Evolutionary conservation across 306 rosid genomes (phyloP).

Genomic region (Astragalus membranaceus): DNA sequence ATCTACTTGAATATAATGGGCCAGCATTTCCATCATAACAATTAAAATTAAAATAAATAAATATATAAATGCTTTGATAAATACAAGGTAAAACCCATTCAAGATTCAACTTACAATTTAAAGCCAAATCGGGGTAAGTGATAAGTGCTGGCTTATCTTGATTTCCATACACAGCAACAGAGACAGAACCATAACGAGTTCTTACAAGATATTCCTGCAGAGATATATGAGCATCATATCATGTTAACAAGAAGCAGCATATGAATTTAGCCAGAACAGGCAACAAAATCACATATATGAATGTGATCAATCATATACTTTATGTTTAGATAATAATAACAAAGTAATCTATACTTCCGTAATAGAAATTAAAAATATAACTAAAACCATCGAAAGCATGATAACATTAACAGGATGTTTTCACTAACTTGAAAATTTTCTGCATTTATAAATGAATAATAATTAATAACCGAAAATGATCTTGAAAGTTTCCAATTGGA

Average conservation of each 20-base stretch:
- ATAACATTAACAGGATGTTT: background rate
- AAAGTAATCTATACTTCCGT: background rate
- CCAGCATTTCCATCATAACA: background rate
- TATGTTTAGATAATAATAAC: background rate
- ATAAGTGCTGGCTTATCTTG: conserved; percentile 86
- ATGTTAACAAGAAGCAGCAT: conserved; percentile 5
- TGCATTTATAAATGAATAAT: background rate
- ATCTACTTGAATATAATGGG: background rate
- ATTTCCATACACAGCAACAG: conserved; percentile 80
- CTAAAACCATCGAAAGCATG: background rate
- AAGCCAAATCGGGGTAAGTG: conserved; percentile 83
- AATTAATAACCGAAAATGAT: background rate
- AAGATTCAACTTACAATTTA: conserved; percentile 59
- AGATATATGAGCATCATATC: conserved; percentile 12
- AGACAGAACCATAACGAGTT: conserved; percentile 59
- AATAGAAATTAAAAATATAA: background rate
- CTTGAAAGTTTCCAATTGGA: background rate
- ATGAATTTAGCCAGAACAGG: background rate
- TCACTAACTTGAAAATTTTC: background rate
- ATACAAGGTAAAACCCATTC: background rate
- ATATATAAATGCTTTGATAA: background rate
- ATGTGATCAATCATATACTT: background rate
- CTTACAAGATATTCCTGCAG: conserved; percentile 71
- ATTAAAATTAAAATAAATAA: background rate
- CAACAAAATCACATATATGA: background rate